phyloP scores from a whole-genome alignment of 805 yeast species.

The Sugiyamaella mastotermitis region DNA sequence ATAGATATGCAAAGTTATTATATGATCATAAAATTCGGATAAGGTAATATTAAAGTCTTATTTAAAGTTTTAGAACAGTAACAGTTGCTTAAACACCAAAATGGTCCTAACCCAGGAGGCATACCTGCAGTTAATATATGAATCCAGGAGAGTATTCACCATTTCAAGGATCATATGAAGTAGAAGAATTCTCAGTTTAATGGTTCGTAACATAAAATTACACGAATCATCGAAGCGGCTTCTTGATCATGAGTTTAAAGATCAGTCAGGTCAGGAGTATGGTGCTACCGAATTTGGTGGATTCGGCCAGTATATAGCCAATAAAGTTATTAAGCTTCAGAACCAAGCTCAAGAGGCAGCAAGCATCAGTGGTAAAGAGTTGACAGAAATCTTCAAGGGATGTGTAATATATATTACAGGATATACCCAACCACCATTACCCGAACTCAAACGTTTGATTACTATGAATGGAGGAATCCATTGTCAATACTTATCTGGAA shows the following conservation, averaged over 20 bases:
- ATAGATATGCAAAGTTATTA: no score
- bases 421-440: slow-evolving; percentile 73
- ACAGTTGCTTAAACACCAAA: no score
- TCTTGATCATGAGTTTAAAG: slow-evolving; percentile 10
- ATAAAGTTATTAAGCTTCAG: slow-evolving; percentile 60
- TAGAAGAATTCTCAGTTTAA: no score
- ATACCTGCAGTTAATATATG: no score
- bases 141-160: no score
- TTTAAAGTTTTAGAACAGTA: no score
- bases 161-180: no score
- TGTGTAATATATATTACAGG: slow-evolving; percentile 84
- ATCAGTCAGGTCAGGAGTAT: slow-evolving; percentile 30
- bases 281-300: slow-evolving; percentile 54
- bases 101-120: no score
- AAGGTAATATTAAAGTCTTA: no score
- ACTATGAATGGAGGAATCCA: slow-evolving; percentile 77
- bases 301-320: slow-evolving; percentile 55
- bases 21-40: no score
- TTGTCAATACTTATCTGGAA: slow-evolving; percentile 59
- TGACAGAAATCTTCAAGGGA: slow-evolving; percentile 47
- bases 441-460: slow-evolving; percentile 63
- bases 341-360: slow-evolving; percentile 28
- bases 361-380: slow-evolving; percentile 1
- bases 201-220: no score
- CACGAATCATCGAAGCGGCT: slow-evolving; percentile 12